phyloP scores from a whole-genome alignment of 108 stramenopile species.

The Pseudonitzschia delicatissima region DNA sequence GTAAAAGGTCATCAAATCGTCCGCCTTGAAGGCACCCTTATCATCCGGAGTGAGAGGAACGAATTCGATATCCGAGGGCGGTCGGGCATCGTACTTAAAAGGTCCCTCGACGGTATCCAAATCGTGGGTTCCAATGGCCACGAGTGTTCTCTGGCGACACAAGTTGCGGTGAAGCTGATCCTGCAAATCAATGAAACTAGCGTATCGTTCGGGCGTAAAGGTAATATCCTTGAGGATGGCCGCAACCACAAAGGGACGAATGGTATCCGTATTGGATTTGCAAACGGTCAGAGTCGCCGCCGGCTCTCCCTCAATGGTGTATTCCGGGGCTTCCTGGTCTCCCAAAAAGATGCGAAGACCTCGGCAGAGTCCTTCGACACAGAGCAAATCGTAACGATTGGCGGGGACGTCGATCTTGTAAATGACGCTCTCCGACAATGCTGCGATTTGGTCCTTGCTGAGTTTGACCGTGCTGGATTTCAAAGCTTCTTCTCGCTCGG shows the following conservation, averaged over 20 bases:
- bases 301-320: conserved; percentile 31
- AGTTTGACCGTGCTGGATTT: conserved; percentile 68
- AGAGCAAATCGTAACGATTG: conserved; percentile 98
- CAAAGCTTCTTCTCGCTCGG: conserved; percentile 86
- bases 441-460: conserved; percentile 49
- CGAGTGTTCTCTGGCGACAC: conserved; percentile 95
- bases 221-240: conserved; percentile 93
- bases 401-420: conserved; percentile 99
- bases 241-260: conserved; percentile 97
- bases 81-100: conserved; percentile 88
- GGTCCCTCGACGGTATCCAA: conserved; percentile 89
- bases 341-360: conserved; percentile 92
- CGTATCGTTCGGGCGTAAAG: conserved; percentile 86
- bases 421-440: conserved; percentile 62
- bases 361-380: conserved; percentile 95
- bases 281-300: conserved; percentile 73
- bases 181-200: conserved; percentile 98
- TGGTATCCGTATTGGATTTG: conserved; percentile 68
- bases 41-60: conserved; percentile 91
- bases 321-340: conserved; percentile 77
- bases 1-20: conserved; percentile 77
- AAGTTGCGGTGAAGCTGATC: conserved; percentile 99
- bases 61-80: conserved; percentile 87
- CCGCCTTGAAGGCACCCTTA: conserved; percentile 52
- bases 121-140: conserved; percentile 99